Base-by-base conservation (phyloP, 371 early-diverging fungal species). In the Syncephalastrum monosporum region DNA sequence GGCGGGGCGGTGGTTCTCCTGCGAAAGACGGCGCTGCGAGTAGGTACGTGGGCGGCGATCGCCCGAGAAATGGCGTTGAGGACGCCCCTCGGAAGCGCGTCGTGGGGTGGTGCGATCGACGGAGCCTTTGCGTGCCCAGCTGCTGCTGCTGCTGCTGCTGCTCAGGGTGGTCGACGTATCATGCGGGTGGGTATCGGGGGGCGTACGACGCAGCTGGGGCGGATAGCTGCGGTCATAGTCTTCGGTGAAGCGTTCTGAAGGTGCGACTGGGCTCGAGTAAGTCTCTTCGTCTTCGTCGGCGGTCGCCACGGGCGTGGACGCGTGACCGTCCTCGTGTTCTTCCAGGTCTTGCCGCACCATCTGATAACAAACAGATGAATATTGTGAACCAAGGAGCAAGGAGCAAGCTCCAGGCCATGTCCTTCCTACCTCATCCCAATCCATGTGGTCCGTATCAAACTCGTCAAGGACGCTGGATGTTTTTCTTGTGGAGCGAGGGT, bases 211-310 rank as follows among this genome's bases (percentile, higher is more conserved):
- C 5, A 63, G 50, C 48, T 73, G 68, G 4, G 71, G 64, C 13
- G 73, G 75, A 53, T 78, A 75, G 16, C 72, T 71, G 8, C 79
- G 63, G 54, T 79, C 79, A 41, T 79, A 79, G 57, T 79, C 79
- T 17, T 79, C 74, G 5, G 76, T 68, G 50, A 79, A 79, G 12
- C 79, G 56, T 13, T 75, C 76, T 17, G 70, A 59, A 13, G 80
- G 80, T 17, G 67, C 56, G 0, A 74, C 74, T 2, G 38, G 38
- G 12, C 38, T 33, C 38, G 38, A 33, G 10, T 33, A 33, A 10
- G 8, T 10, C 6, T 33, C 38, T 14, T 50, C 49, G 25, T 68
- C 65, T 14, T 56, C 56, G 15, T 55, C 52, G 13, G 47, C 48
- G 17, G 43, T 25, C 45, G 47, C 21, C 38, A 53, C 41, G n/a